These are phyloP conservation scores for Rhytidiadelphus loreus DNA, from an alignment of 225 moss, liverwort and hornwort species.

Conservation along the genomic window DNA sequence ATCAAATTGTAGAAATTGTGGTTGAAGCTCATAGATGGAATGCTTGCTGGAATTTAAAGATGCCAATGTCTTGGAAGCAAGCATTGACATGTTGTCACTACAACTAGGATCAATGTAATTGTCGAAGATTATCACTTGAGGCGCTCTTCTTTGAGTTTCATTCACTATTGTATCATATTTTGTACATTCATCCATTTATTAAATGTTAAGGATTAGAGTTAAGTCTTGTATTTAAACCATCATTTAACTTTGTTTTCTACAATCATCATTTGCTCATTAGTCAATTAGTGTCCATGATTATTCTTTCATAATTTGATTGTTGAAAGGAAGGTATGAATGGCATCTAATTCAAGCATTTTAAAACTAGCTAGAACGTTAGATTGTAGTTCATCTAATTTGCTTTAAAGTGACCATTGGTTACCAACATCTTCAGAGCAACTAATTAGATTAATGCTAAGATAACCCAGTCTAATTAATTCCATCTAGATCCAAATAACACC, in stretches of 20 bases:
- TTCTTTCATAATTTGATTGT: not conserved
- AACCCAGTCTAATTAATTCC: not conserved
- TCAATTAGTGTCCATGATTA: not conserved
- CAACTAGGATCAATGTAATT: not conserved
- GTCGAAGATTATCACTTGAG: not conserved
- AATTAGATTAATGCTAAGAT: not conserved
- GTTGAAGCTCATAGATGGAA: not conserved
- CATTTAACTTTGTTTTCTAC: fast-evolving
- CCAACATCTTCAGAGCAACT: not conserved
- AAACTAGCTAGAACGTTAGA: not conserved
- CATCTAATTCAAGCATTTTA: not conserved
- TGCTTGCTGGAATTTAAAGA: not conserved
- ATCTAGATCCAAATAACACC: not conserved
- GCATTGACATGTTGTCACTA: not conserved
- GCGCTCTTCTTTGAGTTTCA: not conserved
- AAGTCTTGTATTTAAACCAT: not conserved
- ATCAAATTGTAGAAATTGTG: not conserved
- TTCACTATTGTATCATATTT: not conserved
- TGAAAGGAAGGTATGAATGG: not conserved
- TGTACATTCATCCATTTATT: not conserved
- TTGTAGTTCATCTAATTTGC: not conserved
- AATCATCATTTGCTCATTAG: not conserved
- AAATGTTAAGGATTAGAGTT: not conserved
- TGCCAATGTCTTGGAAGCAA: not conserved
- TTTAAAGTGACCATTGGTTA: not conserved